These are phyloP conservation scores for Triadica sebifera DNA, from an alignment of 345 rosid genomes.

Conservation along the genomic window DNA sequence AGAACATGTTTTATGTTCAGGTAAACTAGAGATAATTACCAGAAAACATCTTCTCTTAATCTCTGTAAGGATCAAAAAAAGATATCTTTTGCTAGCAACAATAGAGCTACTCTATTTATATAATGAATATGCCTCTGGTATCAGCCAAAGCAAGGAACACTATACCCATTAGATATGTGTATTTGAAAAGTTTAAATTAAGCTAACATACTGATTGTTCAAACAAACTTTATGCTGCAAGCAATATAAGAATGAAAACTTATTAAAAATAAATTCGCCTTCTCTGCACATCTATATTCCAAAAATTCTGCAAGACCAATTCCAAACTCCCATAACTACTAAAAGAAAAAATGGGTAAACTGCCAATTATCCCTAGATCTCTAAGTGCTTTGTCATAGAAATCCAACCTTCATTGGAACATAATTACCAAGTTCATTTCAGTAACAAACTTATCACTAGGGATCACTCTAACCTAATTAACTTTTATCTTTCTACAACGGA, in stretches of 20 bases:
- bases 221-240: not conserved
- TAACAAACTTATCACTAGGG: not conserved
- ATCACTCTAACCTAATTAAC: not conserved
- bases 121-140: not conserved
- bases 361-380: not conserved
- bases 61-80: not conserved
- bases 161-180: not conserved
- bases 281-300: conserved; percentile 1
- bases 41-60: not conserved
- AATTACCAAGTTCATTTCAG: not conserved
- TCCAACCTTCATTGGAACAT: not conserved
- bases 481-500: not conserved
- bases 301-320: not conserved
- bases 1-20: not conserved
- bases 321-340: too few species aligned
- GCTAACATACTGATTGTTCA: not conserved
- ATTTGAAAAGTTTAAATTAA: not conserved
- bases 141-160: not conserved
- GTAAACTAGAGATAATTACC: not conserved
- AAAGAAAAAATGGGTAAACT: not conserved
- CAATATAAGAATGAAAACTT: not conserved
- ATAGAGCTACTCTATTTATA: not conserved
- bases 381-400: not conserved
- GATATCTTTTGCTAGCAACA: not conserved
- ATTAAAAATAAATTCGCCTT: not conserved